phyloP scores from a whole-genome alignment of 148 eudicot genomes.

The Chenopodium quinoa region DNA sequence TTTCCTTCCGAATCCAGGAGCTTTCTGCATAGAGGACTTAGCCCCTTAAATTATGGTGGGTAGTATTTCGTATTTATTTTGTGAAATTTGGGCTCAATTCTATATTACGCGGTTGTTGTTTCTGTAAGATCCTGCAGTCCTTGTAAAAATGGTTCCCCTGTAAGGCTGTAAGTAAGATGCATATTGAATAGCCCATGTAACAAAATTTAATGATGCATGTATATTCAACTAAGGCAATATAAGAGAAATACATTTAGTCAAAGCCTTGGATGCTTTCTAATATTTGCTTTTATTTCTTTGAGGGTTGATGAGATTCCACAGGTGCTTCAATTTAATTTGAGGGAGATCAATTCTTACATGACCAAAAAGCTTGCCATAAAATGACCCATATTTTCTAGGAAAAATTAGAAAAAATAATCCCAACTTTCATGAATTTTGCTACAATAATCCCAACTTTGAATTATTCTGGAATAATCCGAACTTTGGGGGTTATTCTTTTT shows the following conservation, averaged over 20 bases:
- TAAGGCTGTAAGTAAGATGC: background rate
- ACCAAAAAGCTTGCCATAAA: too few species aligned
- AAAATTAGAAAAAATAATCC: too few species aligned
- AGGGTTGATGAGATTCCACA: background rate
- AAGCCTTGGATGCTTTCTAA: background rate
- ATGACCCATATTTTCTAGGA: too few species aligned
- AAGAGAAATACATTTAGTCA: background rate
- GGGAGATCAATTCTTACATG: background rate
- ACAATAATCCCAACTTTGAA: too few species aligned
- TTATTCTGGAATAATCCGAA: too few species aligned
- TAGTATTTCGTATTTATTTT: background rate
- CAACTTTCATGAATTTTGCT: too few species aligned
- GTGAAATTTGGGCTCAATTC: background rate
- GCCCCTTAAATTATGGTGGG: conserved; percentile 38
- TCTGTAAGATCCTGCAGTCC: background rate
- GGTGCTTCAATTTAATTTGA: background rate
- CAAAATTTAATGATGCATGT: background rate
- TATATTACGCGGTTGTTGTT: background rate
- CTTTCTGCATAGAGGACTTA: conserved; percentile 72
- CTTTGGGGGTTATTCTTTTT: too few species aligned
- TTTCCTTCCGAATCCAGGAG: conserved; percentile 79
- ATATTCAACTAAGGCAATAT: background rate
- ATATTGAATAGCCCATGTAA: conserved; percentile 2
- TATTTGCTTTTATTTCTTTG: background rate
- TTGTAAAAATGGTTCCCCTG: background rate